Evolutionary conservation across 2,329 filamentous ascomycete genomes (phyloP), one percentile per base, ranked within the genome.

Genomic region (Sclerotinia borealis): DNA sequence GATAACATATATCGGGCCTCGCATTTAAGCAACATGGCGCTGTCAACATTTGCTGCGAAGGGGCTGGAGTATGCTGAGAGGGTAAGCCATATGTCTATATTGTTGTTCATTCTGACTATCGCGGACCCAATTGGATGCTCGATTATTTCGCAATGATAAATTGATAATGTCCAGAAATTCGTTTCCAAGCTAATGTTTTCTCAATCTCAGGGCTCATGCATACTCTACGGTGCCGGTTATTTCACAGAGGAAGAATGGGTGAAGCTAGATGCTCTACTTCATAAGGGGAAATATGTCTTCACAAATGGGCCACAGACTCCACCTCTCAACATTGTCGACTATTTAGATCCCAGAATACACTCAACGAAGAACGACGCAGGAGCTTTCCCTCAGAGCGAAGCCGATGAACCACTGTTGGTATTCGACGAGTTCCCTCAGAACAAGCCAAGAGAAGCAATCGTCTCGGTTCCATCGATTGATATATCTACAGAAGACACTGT

Each of bases 201-300:
- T 27, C 9, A 19, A 17, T 37, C 0, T 29, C 15, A 43, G 71
- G 68, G 65, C 54, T 45, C 63, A 4, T 68, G 41, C 6, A 71
- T 70, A 59, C 68, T 72, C 17, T 71, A 72, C 39, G 70, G 68
- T 63, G 67, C 69, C 6, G 66, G 67, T 27, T 72, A 72, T 63
- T 72, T 72, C 56, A 71, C 70, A 9, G 69, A 72, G 31, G 69
- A 72, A 15, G 72, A 73, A 66, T 72, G 71, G 71, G 65, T 72
- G 45, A 70, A 66, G 47, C 60, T 72, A 19, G 72, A 73, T 56
- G 61, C 63, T 17, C 63, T 71, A 49, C 66, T 73, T 27, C 72
- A 73, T 59, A 72, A 72, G 49, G 72, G 72, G 5, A 56, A 68
- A 63, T 70, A 73, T 50, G 65, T 69, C 11, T 71, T 72, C 47